phyloP scores from a whole-genome alignment of 1,139 yeast genomes.

The Geotrichum citri-aurantii region DNA sequence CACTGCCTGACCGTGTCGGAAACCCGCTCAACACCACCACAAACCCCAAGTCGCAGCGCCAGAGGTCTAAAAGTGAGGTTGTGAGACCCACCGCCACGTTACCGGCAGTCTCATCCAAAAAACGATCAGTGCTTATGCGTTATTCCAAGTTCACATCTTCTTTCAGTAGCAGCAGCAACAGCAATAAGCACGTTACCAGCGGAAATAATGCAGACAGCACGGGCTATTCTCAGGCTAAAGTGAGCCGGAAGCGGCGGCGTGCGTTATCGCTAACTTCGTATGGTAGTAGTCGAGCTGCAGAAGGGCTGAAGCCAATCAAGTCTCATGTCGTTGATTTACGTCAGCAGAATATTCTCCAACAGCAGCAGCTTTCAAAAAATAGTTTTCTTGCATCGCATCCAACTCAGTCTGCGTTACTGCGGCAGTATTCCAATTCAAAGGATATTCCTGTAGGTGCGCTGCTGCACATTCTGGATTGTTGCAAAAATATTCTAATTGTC shows the following conservation, averaged over 20 bases:
- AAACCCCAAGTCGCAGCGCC: neutral
- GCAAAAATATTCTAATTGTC: constrained; percentile 24
- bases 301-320: neutral
- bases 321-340: neutral
- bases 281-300: neutral
- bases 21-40: neutral
- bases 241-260: neutral
- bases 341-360: neutral
- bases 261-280: neutral
- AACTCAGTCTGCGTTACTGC: constrained; percentile 23
- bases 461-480: constrained; percentile 26
- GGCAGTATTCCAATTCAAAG: constrained; percentile 24
- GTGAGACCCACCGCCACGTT: neutral
- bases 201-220: neutral
- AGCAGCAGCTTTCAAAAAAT: neutral
- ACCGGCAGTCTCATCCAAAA: neutral
- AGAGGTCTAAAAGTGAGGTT: constrained; percentile 2
- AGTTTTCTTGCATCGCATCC: constrained; percentile 23
- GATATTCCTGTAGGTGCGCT: constrained; percentile 31
- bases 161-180: neutral
- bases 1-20: neutral
- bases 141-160: neutral
- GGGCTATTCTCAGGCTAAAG: neutral
- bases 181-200: neutral
- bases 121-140: neutral